Percentiles rank a stretch among this genome's conserved stretches.
phyloP scores from a whole-genome alignment of 83 land plant species.

The Thuja plicata region DNA sequence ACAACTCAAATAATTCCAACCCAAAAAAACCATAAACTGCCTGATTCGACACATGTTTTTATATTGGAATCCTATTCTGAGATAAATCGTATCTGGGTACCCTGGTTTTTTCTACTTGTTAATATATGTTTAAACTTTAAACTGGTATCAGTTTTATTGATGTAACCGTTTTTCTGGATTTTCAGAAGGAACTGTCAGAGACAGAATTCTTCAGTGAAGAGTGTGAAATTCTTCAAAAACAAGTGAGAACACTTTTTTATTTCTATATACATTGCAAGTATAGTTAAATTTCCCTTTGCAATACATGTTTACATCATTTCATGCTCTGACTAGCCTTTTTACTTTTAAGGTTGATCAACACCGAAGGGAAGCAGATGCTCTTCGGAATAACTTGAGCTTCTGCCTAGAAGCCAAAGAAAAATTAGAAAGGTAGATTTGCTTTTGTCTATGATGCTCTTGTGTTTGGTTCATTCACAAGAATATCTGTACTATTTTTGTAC shows the following conservation, averaged over 20 bases:
- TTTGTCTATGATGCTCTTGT: not conserved
- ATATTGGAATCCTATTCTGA: no score
- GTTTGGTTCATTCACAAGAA: not conserved
- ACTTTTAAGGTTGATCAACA: conserved; percentile 56
- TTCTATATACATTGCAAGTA: not conserved
- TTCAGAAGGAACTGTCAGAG: conserved; percentile 30
- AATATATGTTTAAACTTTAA: not conserved
- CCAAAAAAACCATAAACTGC: no score
- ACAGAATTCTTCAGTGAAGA: conserved; percentile 50
- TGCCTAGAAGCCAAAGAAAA: conserved; percentile 63
- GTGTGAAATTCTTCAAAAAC: conserved; percentile 52
- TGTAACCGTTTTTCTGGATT: not conserved
- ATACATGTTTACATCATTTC: not conserved
- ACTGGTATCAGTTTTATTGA: not conserved
- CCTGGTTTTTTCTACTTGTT: no score
- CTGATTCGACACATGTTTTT: no score
- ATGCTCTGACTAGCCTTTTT: not conserved
- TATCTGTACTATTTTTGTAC: not conserved
- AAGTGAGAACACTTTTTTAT: conserved; percentile 27
- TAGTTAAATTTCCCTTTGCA: not conserved
- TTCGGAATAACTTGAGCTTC: conserved; percentile 40
- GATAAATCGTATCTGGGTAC: no score
- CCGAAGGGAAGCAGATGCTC: conserved; percentile 50
- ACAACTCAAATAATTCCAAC: no score
- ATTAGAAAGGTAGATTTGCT: conserved; percentile 43